Percentiles rank a stretch among this genome's conserved stretches.
Evolutionary conservation across 805 yeast species (phyloP).

Genomic region (Yarrowia phangngaensis): DNA sequence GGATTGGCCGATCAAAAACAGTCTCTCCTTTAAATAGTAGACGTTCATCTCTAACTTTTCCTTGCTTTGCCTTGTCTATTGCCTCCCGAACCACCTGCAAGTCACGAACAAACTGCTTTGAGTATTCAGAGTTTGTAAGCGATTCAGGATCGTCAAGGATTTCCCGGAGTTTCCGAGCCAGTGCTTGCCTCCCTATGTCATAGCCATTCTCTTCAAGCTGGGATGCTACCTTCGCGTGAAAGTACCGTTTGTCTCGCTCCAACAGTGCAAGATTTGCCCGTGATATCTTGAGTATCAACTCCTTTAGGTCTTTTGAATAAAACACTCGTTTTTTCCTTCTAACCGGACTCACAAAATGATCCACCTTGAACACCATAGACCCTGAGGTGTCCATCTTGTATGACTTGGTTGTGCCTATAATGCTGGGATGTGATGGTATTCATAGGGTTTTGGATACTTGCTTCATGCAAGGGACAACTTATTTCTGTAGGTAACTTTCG

Average conservation of each 20-base stretch:
- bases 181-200: slow-evolving; percentile 8
- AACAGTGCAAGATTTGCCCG: slow-evolving; percentile 3
- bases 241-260: slow-evolving; percentile 11
- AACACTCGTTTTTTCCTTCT: slow-evolving; percentile 19
- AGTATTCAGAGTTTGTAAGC: slow-evolving; percentile 4
- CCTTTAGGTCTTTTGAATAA: slow-evolving; percentile 18
- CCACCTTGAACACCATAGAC: slow-evolving; percentile 22
- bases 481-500: slow-evolving; percentile 10
- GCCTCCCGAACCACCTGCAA: slow-evolving; percentile 2
- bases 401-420: background rate
- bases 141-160: slow-evolving; percentile 6
- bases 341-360: slow-evolving; percentile 10
- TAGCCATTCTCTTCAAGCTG: slow-evolving; percentile 13
- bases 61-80: background rate
- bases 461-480: slow-evolving; percentile 8
- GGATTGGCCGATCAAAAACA: slow-evolving; percentile 7
- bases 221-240: slow-evolving; percentile 14
- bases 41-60: slow-evolving; percentile 3
- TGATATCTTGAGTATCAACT: slow-evolving; percentile 16
- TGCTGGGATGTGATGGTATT: slow-evolving; percentile 1
- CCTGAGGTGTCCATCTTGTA: slow-evolving; percentile 9
- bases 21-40: slow-evolving; percentile 6
- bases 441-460: slow-evolving; percentile 13
- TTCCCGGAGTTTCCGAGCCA: slow-evolving; percentile 10
- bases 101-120: background rate